Base-by-base conservation (phyloP, 2,329 filamentous ascomycete species). In the Waltergamsia citrina region DNA sequence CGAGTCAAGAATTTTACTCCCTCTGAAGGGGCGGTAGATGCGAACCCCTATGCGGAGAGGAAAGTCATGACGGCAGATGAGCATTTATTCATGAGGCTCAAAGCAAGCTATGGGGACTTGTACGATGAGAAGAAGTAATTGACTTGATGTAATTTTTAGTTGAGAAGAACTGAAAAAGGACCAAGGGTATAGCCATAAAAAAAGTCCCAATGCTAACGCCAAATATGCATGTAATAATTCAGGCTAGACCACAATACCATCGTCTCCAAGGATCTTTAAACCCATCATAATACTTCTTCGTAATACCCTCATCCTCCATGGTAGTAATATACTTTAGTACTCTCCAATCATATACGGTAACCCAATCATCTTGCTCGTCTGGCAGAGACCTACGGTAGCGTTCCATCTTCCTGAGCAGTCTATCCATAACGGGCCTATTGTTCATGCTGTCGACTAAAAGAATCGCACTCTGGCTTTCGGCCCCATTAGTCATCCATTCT, bases 51-150 rank as follows among this genome's bases (percentile, higher is more conserved):
- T 44, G 63, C 64, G 1, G 63, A 68, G 44, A 63, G 63, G 33
- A 71, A 67, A 51, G 67, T 74, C 3, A 53, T 81, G 49, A 81
- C 76, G 2, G 77, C 78, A 2, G 64, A 71, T 43, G 73, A 81
- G 50, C 78, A 82, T 51, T 51, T 82, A 37, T 62, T 69, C 42
- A 75, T 74, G 63, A 62, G 77, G 35, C 53, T 82, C 34, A 67
- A 60, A 40, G 74, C 68, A 15, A 78, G 66, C 7, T 81, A 81
- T 48, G 48, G 68, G 7, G 58, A 65, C 16, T 40, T 79, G 43
- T 79, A 79, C 46, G 53, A 60, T 21, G 57, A 65, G 16, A 52
- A 62, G 34, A 28, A 27, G 19, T 32, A 18, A 16, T n/a, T n/a
- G n/a, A n/a, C n/a, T n/a, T n/a, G n/a, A n/a, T n/a, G n/a, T n/a